phyloP scores from a whole-genome alignment of 2,329 filamentous ascomycete genomes.

The Sporothrix pallida region DNA sequence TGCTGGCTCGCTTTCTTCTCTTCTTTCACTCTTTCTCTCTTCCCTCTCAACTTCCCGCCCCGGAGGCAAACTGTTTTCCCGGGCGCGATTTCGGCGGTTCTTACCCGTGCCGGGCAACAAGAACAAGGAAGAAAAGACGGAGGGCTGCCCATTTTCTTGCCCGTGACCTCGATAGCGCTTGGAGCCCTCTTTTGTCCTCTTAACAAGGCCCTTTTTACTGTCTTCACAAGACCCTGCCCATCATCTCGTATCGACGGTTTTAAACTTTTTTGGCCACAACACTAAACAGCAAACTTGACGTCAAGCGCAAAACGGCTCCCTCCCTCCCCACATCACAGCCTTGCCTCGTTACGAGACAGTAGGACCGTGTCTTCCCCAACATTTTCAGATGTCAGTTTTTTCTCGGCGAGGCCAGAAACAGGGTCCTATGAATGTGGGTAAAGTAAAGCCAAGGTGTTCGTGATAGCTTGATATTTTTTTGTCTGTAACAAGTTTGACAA shows the following conservation, averaged over 20 bases:
- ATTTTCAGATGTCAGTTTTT: neutral
- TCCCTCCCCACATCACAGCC: neutral
- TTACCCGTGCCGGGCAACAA: neutral
- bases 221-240: neutral
- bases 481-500: neutral
- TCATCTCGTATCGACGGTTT: constrained; percentile 6
- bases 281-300: constrained; percentile 1
- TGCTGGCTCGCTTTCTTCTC: neutral
- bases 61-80: constrained; percentile 13
- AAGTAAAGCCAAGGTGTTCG: neutral
- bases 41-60: neutral
- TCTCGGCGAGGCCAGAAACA: neutral
- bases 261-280: neutral
- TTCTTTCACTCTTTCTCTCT: neutral
- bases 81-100: neutral
- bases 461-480: neutral
- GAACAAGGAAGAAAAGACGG: neutral
- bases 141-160: neutral
- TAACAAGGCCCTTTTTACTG: neutral
- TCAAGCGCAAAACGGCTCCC: constrained; percentile 6
- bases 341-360: neutral
- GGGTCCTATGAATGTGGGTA: neutral
- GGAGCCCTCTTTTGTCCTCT: constrained; percentile 13
- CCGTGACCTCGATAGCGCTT: neutral
- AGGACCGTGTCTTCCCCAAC: neutral